phyloP scores from a whole-genome alignment of 1,284 basidiomycete species.

The Microbotryum silenes-acaulis region DNA sequence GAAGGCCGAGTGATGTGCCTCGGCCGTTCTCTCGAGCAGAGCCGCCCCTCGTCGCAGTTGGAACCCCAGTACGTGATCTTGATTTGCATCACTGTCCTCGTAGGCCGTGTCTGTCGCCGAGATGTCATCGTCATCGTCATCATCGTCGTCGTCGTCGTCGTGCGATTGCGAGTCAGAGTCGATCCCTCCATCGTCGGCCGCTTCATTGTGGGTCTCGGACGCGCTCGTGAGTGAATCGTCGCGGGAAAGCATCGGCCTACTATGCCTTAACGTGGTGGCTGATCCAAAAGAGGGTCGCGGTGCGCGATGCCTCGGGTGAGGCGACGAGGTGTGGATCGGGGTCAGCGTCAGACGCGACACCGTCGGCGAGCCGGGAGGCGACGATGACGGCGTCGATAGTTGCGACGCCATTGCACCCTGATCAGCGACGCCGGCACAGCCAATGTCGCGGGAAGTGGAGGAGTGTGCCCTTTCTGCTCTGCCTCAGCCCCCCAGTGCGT shows the following conservation, averaged over 20 bases:
- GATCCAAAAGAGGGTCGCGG: too few relatives aligned
- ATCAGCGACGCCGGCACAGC: background rate
- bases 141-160: conserved; percentile 7
- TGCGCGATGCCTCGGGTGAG: too few relatives aligned
- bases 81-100: too few relatives aligned
- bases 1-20: too few relatives aligned
- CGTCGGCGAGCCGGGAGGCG: background rate
- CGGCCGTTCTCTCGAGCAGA: too few relatives aligned
- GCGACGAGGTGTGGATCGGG: background rate
- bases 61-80: too few relatives aligned
- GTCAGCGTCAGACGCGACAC: background rate
- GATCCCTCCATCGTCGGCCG: background rate
- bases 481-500: too few relatives aligned
- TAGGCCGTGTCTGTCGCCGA: background rate
- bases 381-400: conserved; percentile 1
- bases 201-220: conserved; percentile 18
- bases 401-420: background rate
- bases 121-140: conserved; percentile 11
- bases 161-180: conserved; percentile 1
- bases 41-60: too few relatives aligned
- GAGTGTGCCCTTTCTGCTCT: too few relatives aligned
- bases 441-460: too few relatives aligned
- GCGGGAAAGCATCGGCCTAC: too few relatives aligned
- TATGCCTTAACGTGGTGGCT: too few relatives aligned
- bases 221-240: conserved; percentile 11